Conservation (phyloP, 768 basidiomycete species). For the Agaricus blazei region DNA sequence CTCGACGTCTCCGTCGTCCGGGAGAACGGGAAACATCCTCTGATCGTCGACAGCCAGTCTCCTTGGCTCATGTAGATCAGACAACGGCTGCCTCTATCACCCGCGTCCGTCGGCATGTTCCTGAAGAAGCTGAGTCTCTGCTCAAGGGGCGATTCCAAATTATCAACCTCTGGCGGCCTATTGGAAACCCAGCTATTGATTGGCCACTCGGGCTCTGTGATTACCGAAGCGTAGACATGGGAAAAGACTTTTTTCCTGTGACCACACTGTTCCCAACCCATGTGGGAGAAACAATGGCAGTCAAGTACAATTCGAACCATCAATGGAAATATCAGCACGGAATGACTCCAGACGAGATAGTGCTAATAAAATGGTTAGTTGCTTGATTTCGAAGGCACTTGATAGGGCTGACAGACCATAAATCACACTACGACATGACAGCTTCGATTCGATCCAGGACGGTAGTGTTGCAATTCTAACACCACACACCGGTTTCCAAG, state of each 20-base stretch:
- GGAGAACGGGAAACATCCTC: slow-evolving; percentile 10
- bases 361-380: slow-evolving; percentile 49
- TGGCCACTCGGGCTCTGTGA: slow-evolving; percentile 37
- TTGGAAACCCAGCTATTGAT: slow-evolving; percentile 30
- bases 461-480: slow-evolving; percentile 50
- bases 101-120: slow-evolving; percentile 34
- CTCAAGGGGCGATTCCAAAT: slow-evolving; percentile 38
- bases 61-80: slow-evolving; percentile 34
- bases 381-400: not conserved
- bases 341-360: slow-evolving; percentile 42
- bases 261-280: slow-evolving; percentile 42
- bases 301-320: slow-evolving; percentile 40
- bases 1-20: slow-evolving; percentile 13
- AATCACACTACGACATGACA: not conserved
- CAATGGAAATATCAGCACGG: slow-evolving; percentile 47
- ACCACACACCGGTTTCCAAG: slow-evolving; percentile 56
- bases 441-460: slow-evolving; percentile 28
- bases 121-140: slow-evolving; percentile 26
- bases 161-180: slow-evolving; percentile 44
- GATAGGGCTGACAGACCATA: too few relatives aligned
- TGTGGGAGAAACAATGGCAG: slow-evolving; percentile 45
- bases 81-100: slow-evolving; percentile 27
- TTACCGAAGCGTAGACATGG: slow-evolving; percentile 31
- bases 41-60: slow-evolving; percentile 15
- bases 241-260: slow-evolving; percentile 37